Base-by-base conservation (phyloP, 2,329 filamentous ascomycete genomes). In the Sarocladium oryzae region DNA sequence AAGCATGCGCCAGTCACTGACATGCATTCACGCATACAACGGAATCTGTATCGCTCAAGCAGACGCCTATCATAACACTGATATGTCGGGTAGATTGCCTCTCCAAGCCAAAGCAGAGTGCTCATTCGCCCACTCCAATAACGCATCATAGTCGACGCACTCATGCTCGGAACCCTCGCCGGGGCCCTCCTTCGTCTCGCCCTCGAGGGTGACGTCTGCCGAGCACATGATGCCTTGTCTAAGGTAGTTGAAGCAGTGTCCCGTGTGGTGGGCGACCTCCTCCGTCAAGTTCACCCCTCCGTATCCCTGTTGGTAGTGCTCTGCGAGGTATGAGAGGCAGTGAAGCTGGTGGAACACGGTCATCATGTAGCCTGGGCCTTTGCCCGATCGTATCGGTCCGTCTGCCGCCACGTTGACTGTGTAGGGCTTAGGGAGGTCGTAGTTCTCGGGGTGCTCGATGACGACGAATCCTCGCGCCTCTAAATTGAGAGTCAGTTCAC, bases 161-260 rank as follows among this genome's bases (percentile, higher is more conserved):
- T 49, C 46, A 49, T 49, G 46, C 20, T 49, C 46, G 18, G 46
- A 49, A 8, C 46, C 46, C 32, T 49, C 46, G 8, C 46, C 46
- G n/a, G 46, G 46, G 9, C 46, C 46, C 18, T 49, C 46, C 32
- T 49, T 49, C 26, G 46, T 49, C 21, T 49, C 28, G 7, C 46
- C 46, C 49, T 58, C 56, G 1, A 58, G 36, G 2, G 55, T 53
- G 45, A 55, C 49, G 28, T 58, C 56, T 6, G 63, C 64, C 7
- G 61, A 61, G 36, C 69, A 71, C 66, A 70, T 68, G 51, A 69
- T 64, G 5, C 65, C 63, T 52, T 71, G 68, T 7, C 69, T 61
- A 53, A 72, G 61, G 49, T 72, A 71, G 53, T 69, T 67, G 51
- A 72, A 65, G 58, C 69, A 71, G 56, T 73, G 54, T 18, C 38